Conservation (phyloP, 805 yeast species). For the Candida maesae region DNA sequence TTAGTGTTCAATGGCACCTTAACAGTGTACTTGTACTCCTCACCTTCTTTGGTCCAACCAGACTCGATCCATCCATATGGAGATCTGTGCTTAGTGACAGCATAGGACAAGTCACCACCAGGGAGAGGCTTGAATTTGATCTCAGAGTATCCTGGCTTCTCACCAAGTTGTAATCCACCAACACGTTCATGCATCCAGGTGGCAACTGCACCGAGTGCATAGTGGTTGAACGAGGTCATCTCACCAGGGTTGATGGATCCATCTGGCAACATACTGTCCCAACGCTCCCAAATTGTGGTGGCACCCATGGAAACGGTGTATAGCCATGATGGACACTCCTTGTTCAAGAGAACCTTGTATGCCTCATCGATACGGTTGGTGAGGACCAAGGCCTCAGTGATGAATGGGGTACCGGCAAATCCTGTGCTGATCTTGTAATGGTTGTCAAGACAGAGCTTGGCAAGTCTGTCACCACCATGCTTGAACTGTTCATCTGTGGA, state of each 20-base stretch:
- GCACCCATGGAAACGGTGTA: conserved; percentile 21
- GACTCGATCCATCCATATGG: conserved; percentile 20
- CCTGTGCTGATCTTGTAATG: conserved; percentile 19
- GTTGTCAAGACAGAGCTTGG: conserved; percentile 8
- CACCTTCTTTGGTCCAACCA: conserved; percentile 10
- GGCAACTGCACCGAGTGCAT: conserved; percentile 23
- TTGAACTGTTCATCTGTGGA: conserved; percentile 4
- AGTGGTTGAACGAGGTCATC: conserved; percentile 22
- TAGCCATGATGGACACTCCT: conserved; percentile 18
- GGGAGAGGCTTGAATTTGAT: conserved; percentile 14
- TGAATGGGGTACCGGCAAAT: conserved; percentile 21
- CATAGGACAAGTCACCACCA: conserved; percentile 16
- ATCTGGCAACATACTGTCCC: conserved; percentile 20
- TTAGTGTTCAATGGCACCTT: conserved; percentile 14
- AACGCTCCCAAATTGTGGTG: conserved; percentile 22
- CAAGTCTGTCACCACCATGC: conserved; percentile 15
- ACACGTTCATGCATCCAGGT: conserved; percentile 19
- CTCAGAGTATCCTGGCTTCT: conserved; percentile 10
- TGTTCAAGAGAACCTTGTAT: conserved; percentile 13
- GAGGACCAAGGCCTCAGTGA: conserved; percentile 14
- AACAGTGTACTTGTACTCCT: conserved; percentile 8
- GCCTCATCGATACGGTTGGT: conserved; percentile 14
- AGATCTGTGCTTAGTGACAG: conserved; percentile 13
- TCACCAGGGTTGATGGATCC: conserved; percentile 21
- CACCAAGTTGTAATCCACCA: conserved; percentile 14